Evolutionary conservation across 352 stramenopile species (phyloP).

Genomic region (Pythium periplocum): DNA sequence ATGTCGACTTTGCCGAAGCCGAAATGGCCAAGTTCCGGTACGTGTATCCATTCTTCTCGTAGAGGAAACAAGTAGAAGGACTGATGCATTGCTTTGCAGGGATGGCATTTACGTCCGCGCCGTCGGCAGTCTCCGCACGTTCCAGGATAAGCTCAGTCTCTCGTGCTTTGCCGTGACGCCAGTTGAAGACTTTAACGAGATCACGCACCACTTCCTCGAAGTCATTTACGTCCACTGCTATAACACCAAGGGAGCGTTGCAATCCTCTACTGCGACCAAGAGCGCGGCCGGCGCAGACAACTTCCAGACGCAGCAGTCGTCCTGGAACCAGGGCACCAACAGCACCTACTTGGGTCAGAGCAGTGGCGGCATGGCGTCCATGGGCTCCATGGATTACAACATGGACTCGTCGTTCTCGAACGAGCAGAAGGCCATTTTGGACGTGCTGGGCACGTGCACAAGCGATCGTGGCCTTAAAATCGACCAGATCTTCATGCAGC

Average conservation of each 20-base stretch:
- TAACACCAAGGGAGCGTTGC: slow-evolving; percentile 56
- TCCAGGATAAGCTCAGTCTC: slow-evolving; percentile 85
- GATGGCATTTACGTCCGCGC: slow-evolving; percentile 89
- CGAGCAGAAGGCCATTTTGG: slow-evolving; percentile 75
- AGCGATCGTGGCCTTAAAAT: slow-evolving; percentile 75
- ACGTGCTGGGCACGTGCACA: slow-evolving; percentile 64
- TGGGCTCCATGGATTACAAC: slow-evolving; percentile 48
- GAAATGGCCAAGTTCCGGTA: slow-evolving; percentile 50
- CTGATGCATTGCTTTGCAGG: slow-evolving; percentile 8
- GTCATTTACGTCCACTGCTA: slow-evolving; percentile 91
- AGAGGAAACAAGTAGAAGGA: too few species aligned
- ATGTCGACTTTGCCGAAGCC: slow-evolving; percentile 62
- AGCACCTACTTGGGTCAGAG: slow-evolving; percentile 23
- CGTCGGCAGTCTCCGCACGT: slow-evolving; percentile 90
- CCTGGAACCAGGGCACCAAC: slow-evolving; percentile 16
- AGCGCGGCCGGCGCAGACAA: slow-evolving; percentile 10
- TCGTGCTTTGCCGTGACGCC: slow-evolving; percentile 84
- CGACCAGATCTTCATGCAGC: slow-evolving; percentile 66
- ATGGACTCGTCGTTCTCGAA: slow-evolving; percentile 75
- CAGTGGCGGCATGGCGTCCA: slow-evolving; percentile 4
- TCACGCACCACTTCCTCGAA: slow-evolving; percentile 96
- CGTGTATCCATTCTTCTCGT: slow-evolving; percentile 10
- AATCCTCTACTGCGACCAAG: slow-evolving; percentile 25
- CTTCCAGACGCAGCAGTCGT: slow-evolving; percentile 18
- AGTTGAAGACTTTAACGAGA: slow-evolving; percentile 89